These are phyloP conservation scores for Coemansia sp. DNA, from an alignment of 192 early-diverging fungal species.

Conservation along the genomic window DNA sequence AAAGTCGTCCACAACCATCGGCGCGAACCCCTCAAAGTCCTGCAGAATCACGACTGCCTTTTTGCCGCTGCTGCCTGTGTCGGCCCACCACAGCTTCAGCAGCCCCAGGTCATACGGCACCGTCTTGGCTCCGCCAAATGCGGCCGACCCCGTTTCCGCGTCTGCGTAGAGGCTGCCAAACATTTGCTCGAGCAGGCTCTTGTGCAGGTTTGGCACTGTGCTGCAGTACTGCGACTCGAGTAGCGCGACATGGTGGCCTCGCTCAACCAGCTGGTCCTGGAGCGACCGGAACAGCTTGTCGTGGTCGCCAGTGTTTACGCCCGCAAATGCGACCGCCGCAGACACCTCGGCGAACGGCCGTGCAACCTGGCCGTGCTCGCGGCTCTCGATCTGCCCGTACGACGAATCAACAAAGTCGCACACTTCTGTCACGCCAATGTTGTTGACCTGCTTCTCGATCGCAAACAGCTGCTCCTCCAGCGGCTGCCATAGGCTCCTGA, in stretches of 20 bases:
- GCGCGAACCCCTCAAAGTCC: constrained; percentile 84
- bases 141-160: constrained; percentile 13
- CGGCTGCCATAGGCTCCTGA: constrained; percentile 55
- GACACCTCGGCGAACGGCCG: constrained; percentile 67
- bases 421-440: constrained; percentile 55
- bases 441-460: constrained; percentile 56
- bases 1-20: constrained; percentile 64
- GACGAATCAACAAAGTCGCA: constrained; percentile 61
- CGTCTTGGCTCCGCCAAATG: constrained; percentile 29
- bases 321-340: constrained; percentile 70
- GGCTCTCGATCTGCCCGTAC: constrained; percentile 40
- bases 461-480: constrained; percentile 40
- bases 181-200: constrained; percentile 70
- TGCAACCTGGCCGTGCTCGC: constrained; percentile 38
- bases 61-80: neutral
- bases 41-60: constrained; percentile 73
- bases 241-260: constrained; percentile 56
- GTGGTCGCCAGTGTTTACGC: constrained; percentile 74
- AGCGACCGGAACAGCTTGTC: constrained; percentile 68
- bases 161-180: constrained; percentile 30
- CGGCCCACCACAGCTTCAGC: constrained; percentile 65
- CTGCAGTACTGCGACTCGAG: constrained; percentile 70
- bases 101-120: constrained; percentile 65
- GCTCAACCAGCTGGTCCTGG: constrained; percentile 33
- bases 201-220: constrained; percentile 60